Conservation (phyloP, 2,329 filamentous ascomycete genomes). For the Talaromyces islandicus region DNA sequence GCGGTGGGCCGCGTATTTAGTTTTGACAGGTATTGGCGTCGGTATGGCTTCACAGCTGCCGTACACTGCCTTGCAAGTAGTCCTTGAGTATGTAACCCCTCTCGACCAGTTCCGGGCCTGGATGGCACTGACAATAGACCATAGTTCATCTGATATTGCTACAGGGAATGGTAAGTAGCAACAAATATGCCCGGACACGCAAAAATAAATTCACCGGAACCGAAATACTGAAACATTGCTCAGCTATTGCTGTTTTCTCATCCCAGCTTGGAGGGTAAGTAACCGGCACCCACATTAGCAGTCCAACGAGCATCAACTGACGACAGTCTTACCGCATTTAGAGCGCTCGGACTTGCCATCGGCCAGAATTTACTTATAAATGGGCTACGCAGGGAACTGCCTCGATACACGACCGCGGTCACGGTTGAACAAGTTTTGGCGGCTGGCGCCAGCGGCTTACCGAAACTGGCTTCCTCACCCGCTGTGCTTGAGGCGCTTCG, state of each 20-base stretch:
- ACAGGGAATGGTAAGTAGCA: conserved; percentile 1
- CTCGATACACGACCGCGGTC: not conserved
- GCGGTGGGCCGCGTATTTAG: conserved; percentile 1
- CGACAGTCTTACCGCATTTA: not conserved
- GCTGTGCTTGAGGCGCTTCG: not conserved
- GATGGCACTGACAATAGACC: not conserved
- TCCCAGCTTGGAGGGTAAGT: conserved; percentile 1
- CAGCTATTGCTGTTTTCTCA: conserved; percentile 1
- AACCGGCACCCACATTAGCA: not conserved
- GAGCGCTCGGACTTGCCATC: not conserved
- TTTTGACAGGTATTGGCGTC: not conserved
- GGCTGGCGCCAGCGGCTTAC: not conserved
- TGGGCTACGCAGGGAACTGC: not conserved
- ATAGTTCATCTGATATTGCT: not conserved
- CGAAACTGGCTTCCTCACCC: not conserved
- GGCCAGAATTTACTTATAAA: conserved; percentile 1
- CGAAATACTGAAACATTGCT: not conserved
- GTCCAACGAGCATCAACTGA: not conserved
- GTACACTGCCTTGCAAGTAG: conserved; percentile 1
- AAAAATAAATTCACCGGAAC: not conserved
- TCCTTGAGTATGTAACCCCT: conserved; percentile 1
- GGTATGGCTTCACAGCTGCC: not conserved
- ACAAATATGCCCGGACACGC: not conserved
- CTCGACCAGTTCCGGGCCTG: not conserved
- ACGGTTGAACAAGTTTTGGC: not conserved